phyloP scores from a whole-genome alignment of 257 asterid genomes.

The Solanum okadae region DNA sequence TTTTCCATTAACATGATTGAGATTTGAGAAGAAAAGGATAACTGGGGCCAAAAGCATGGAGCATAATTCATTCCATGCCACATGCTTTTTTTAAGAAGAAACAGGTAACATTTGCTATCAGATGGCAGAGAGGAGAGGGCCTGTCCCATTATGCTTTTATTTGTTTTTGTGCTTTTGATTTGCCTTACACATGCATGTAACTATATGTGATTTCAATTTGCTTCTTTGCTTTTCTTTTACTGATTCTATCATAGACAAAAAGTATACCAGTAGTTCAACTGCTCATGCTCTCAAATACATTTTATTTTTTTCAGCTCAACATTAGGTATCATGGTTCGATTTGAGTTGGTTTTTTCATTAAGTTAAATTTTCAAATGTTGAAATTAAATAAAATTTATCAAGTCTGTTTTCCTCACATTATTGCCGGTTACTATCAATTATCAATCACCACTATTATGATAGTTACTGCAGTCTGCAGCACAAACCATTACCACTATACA shows the following conservation, averaged over 20 bases:
- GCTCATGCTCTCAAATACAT: too few species aligned
- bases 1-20: neutral
- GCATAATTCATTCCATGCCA: neutral
- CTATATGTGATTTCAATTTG: neutral
- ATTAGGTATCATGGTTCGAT: neutral
- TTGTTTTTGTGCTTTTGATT: neutral
- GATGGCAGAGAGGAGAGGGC: neutral
- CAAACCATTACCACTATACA: too few species aligned
- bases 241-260: neutral
- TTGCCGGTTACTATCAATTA: too few species aligned
- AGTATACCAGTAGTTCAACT: neutral
- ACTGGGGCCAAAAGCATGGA: neutral
- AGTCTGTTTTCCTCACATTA: accelerated
- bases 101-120: constrained; percentile 25
- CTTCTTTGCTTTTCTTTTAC: neutral
- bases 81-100: constrained; percentile 1
- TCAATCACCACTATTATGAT: too few species aligned
- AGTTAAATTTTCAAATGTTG: neutral
- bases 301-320: too few species aligned
- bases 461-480: too few species aligned
- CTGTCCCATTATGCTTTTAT: neutral
- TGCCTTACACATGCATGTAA: neutral
- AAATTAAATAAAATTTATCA: too few species aligned
- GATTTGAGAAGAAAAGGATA: neutral
- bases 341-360: neutral